These are phyloP conservation scores for Nannochloris sp. DNA, from an alignment of 139 green algal genomes.

Conservation along the genomic window DNA sequence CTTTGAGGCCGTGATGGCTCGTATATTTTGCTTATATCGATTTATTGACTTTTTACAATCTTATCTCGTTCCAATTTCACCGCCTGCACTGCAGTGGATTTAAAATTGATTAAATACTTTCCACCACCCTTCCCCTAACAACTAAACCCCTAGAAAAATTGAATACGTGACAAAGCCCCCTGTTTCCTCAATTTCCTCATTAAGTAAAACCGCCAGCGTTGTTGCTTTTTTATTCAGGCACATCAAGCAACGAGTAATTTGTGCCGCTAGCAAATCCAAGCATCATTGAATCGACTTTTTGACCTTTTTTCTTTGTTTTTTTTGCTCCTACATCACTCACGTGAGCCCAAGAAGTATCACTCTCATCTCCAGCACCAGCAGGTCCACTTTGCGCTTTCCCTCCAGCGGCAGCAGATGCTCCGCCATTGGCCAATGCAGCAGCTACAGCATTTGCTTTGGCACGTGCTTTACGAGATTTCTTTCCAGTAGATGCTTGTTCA, in stretches of 20 bases:
- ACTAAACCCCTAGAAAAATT: too few species aligned
- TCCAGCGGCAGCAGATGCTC: neutral
- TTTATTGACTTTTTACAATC: too few species aligned
- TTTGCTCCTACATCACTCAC: constrained; percentile 25
- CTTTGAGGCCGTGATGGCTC: too few species aligned
- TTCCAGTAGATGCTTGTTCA: constrained; percentile 17
- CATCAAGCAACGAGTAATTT: constrained; percentile 29
- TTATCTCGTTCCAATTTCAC: too few species aligned
- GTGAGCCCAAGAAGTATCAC: constrained; percentile 28
- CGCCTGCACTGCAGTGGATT: too few species aligned
- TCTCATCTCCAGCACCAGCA: neutral
- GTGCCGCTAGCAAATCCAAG: constrained; percentile 28
- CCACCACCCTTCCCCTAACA: too few species aligned
- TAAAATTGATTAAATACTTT: too few species aligned
- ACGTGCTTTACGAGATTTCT: constrained; percentile 4
- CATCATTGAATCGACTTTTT: constrained; percentile 26
- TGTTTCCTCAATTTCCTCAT: too few species aligned
- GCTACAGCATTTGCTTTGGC: constrained; percentile 13
- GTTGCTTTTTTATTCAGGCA: neutral
- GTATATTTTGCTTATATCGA: too few species aligned
- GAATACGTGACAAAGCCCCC: too few species aligned
- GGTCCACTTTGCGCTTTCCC: neutral
- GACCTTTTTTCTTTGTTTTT: constrained; percentile 31
- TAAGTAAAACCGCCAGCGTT: neutral
- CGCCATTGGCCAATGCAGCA: constrained; percentile 2